Evolutionary conservation across 2,329 filamentous ascomycete species (phyloP).

Genomic region (Periconia digitata): DNA sequence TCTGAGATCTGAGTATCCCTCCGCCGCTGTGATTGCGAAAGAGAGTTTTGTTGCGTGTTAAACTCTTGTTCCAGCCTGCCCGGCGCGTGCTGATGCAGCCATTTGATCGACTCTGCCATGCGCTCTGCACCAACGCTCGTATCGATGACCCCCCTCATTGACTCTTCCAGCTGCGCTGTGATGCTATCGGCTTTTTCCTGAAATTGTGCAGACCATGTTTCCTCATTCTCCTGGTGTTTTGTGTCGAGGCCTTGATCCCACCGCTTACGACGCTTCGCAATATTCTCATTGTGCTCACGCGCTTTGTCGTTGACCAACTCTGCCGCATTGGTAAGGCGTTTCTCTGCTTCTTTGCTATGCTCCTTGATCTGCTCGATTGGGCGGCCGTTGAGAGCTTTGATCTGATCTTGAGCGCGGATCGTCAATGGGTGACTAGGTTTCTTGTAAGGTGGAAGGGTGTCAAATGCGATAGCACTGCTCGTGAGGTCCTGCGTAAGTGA

Average conservation of each 20-base stretch:
- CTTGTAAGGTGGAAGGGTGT: conserved; percentile 55
- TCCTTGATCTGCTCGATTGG: conserved; percentile 50
- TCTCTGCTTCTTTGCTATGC: conserved; percentile 51
- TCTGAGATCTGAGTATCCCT: conserved; percentile 29
- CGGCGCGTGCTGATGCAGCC: conserved; percentile 43
- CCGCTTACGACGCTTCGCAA: conserved; percentile 35
- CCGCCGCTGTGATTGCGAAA: conserved; percentile 31
- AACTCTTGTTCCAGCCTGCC: conserved; percentile 31
- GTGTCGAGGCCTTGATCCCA: conserved; percentile 39
- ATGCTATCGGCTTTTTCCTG: conserved; percentile 51
- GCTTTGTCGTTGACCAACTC: conserved; percentile 60
- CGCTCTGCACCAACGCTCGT: conserved; percentile 50
- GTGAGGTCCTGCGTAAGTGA: neutral
- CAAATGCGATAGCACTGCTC: neutral
- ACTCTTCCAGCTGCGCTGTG: conserved; percentile 59
- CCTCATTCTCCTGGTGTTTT: conserved; percentile 43
- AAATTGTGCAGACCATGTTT: conserved; percentile 43
- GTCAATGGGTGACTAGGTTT: conserved; percentile 56
- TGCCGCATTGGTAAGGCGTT: conserved; percentile 52
- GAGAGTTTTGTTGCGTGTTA: conserved; percentile 39
- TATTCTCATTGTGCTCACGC: conserved; percentile 40
- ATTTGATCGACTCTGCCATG: conserved; percentile 48
- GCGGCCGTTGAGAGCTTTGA: conserved; percentile 49
- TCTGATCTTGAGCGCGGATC: conserved; percentile 46
- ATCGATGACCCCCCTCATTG: conserved; percentile 62